These are phyloP conservation scores for Scedosporium boydii DNA, from an alignment of 2,329 filamentous ascomycete species.

Conservation along the genomic window DNA sequence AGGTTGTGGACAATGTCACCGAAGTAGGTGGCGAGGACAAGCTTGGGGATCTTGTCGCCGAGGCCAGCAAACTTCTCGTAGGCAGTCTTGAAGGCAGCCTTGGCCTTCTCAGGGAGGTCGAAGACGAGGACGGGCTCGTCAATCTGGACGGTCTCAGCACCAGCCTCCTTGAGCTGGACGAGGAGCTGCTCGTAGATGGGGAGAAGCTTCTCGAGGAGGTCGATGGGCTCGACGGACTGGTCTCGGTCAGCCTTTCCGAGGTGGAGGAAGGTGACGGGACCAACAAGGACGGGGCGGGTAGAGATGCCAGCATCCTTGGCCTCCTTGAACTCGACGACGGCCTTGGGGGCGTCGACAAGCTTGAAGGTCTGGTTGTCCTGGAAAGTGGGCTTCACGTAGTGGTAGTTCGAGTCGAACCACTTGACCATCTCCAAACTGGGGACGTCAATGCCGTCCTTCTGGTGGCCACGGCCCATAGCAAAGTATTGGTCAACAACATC, in stretches of 20 bases:
- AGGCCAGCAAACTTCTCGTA: conserved; percentile 80
- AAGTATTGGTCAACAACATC: conserved; percentile 94
- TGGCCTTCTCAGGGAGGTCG: conserved; percentile 80
- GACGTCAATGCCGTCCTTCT: conserved; percentile 89
- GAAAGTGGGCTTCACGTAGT: conserved; percentile 98
- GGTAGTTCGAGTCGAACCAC: conserved; percentile 99
- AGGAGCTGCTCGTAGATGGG: conserved; percentile 93
- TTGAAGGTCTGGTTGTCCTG: conserved; percentile 96
- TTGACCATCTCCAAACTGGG: conserved; percentile 98
- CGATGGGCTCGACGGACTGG: conserved; percentile 86
- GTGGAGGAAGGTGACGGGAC: conserved; percentile 93
- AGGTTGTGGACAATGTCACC: conserved; percentile 99
- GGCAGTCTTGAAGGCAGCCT: conserved; percentile 94
- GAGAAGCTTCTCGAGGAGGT: conserved; percentile 84
- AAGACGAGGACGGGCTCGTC: conserved; percentile 97
- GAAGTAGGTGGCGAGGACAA: conserved; percentile 95
- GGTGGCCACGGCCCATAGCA: conserved; percentile 97
- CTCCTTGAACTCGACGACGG: conserved; percentile 87
- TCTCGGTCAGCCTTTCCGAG: conserved; percentile 97
- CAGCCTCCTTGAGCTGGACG: conserved; percentile 85
- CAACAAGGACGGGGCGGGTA: conserved; percentile 90
- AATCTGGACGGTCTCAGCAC: conserved; percentile 94
- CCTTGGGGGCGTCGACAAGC: conserved; percentile 80
- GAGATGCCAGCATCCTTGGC: conserved; percentile 92
- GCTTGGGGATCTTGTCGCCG: conserved; percentile 72